Base-by-base conservation (phyloP, 345 rosid species). In the Hibiscus syriacus region DNA sequence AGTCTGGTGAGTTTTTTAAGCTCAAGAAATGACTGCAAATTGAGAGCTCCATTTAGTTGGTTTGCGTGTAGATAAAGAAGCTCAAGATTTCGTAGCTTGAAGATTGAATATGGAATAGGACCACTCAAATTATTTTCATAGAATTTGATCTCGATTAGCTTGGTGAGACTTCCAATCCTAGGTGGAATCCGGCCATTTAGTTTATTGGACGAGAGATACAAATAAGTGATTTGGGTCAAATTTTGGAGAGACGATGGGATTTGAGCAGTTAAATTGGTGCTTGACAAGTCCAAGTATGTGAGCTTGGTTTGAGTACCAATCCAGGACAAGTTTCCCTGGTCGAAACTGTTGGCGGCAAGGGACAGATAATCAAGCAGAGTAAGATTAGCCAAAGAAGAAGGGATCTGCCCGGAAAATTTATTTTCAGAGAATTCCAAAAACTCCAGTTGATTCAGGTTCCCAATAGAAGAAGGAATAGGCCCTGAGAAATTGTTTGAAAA, bases 101-200 rank as follows among this genome's bases (percentile, higher is more conserved):
- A 68, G 32, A 80, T 64, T 1, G 69, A 48, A 13, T 65, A 0
- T 2, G 79, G 74, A 38, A 80, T 19, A 5, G 63, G 32, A 48
- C 83, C 83, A 1, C 25, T 25, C 8, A 80, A 4, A 30, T 2
- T 1, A 6, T 80, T 77, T 0, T 3, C 10, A 0, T 61, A 19
- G 27, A 74, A 55, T 12, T 12, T 0, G 0, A 74, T 9, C 23
- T 0, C 12, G 0, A 0, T 12, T n/a, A 68, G 66, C 16, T 17
- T 64, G 54, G 58, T 41, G 48, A 66, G 70, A 38, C 49, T 43
- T 41, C 41, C 46, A 0, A 76, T 39, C 46, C 67, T 45, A 4
- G 54, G 1, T n/a, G 66, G 71, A 27, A 76, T 30, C 17, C 17
- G 41, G 10, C 73, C 76, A 0, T 9, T 16, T 10, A 62, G 13